These are phyloP conservation scores for Basipetospora chlamydospora DNA, from an alignment of 2,329 filamentous ascomycete species.

Conservation along the genomic window DNA sequence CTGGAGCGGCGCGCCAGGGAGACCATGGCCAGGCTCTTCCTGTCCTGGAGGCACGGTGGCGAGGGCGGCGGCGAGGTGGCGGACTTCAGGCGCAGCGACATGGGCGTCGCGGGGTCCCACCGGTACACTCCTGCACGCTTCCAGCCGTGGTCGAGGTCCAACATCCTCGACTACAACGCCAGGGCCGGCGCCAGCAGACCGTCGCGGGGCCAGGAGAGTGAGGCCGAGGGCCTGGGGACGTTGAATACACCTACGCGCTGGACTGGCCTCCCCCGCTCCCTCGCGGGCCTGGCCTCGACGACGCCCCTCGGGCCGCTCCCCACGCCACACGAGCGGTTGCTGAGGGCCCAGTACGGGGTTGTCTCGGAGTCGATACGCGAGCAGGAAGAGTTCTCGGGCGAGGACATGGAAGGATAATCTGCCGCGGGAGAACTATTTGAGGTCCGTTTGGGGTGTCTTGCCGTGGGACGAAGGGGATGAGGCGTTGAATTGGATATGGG, in stretches of 20 bases:
- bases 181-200: background rate
- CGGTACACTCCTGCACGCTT: background rate
- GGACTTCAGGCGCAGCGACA: background rate
- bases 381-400: too few relatives aligned
- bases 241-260: slow-evolving; percentile 31
- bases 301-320: slow-evolving; percentile 28
- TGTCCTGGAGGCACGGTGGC: background rate
- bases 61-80: background rate
- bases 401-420: too few relatives aligned
- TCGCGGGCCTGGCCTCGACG: slow-evolving; percentile 23
- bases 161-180: background rate
- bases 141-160: slow-evolving; percentile 1
- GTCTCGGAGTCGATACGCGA: too few relatives aligned
- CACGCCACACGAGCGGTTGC: slow-evolving; percentile 24
- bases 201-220: background rate
- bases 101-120: too few relatives aligned
- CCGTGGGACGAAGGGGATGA: too few relatives aligned
- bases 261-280: slow-evolving; percentile 25
- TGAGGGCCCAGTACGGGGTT: slow-evolving; percentile 13
- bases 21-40: slow-evolving; percentile 6
- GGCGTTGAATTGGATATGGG: too few relatives aligned
- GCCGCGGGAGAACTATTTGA: too few relatives aligned
- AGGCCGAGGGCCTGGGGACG: slow-evolving; percentile 1
- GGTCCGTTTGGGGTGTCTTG: too few relatives aligned
- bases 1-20: slow-evolving; percentile 6